Conservation (phyloP, 164 flowering plant genomes). For the Cinnamomum chago region DNA sequence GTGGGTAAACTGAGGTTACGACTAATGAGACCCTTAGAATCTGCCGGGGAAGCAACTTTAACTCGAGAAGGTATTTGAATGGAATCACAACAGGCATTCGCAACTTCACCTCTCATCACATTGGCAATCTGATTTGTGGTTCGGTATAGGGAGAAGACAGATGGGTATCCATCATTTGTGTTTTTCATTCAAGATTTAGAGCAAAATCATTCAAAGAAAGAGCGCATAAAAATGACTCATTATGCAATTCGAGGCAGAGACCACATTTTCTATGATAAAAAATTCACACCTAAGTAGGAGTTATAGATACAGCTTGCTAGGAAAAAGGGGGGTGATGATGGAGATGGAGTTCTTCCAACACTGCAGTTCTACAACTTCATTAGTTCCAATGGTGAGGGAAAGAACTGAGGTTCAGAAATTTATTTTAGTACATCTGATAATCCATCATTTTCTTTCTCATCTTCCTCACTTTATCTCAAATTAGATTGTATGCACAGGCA, state of each 20-base stretch:
- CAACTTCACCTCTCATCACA: neutral
- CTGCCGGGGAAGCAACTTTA: neutral
- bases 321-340: neutral
- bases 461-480: neutral
- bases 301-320: neutral
- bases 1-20: neutral
- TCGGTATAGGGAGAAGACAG: neutral
- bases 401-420: slow-evolving; percentile 8
- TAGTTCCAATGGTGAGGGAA: neutral
- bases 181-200: neutral
- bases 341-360: neutral
- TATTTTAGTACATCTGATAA: slow-evolving; percentile 11
- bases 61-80: neutral
- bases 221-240: neutral
- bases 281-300: neutral
- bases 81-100: neutral
- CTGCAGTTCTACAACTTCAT: no score
- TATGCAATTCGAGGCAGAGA: neutral
- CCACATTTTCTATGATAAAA: neutral
- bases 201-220: neutral
- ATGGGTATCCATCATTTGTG: neutral
- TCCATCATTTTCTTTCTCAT: neutral
- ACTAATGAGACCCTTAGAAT: neutral
- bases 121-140: neutral
- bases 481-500: neutral